Percentiles rank a stretch among this genome's conserved stretches.
Conservation (phyloP, 768 basidiomycete species). For the Lactarius quietus region DNA sequence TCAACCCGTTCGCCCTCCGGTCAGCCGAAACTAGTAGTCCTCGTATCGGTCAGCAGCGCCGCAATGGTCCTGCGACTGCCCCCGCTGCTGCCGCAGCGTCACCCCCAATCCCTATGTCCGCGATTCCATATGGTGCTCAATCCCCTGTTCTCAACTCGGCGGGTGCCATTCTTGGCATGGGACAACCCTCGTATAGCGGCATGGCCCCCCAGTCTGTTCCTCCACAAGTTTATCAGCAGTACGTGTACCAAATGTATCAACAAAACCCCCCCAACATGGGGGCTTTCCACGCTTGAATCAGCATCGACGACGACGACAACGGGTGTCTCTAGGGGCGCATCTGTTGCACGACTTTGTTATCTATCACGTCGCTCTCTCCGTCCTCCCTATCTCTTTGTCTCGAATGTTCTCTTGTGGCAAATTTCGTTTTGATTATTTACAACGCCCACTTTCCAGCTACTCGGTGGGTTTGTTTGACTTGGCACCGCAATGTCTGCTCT, state of each 20-base stretch:
- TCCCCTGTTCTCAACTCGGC: conserved; percentile 59
- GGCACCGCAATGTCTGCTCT: conserved; percentile 23
- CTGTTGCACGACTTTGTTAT: conserved; percentile 22
- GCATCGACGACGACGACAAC: conserved; percentile 19
- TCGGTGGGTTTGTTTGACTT: conserved; percentile 17
- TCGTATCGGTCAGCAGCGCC: conserved; percentile 40
- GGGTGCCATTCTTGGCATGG: conserved; percentile 57
- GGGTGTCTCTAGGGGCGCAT: neutral
- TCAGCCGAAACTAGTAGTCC: conserved; percentile 52
- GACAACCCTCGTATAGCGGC: conserved; percentile 59
- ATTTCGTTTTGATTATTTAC: conserved; percentile 18
- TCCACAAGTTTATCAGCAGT: conserved; percentile 69
- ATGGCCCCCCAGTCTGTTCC: conserved; percentile 56
- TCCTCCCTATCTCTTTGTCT: conserved; percentile 11
- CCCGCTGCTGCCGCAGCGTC: conserved; percentile 25
- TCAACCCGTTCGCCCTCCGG: conserved; percentile 54
- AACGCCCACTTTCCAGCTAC: conserved; percentile 17
- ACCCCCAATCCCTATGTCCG: conserved; percentile 29
- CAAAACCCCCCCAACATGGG: conserved; percentile 78
- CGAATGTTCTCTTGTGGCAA: conserved; percentile 14
- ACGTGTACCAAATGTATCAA: conserved; percentile 79
- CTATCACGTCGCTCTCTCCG: conserved; percentile 22
- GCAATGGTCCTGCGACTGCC: conserved; percentile 40
- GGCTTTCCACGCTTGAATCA: conserved; percentile 46
- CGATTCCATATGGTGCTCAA: conserved; percentile 53